A percentile compares a stretch with the other conserved stretches of the same genome.
Evolutionary conservation across 1,284 basidiomycete genomes (phyloP).

Genomic region (Rhodotorula sp.): DNA sequence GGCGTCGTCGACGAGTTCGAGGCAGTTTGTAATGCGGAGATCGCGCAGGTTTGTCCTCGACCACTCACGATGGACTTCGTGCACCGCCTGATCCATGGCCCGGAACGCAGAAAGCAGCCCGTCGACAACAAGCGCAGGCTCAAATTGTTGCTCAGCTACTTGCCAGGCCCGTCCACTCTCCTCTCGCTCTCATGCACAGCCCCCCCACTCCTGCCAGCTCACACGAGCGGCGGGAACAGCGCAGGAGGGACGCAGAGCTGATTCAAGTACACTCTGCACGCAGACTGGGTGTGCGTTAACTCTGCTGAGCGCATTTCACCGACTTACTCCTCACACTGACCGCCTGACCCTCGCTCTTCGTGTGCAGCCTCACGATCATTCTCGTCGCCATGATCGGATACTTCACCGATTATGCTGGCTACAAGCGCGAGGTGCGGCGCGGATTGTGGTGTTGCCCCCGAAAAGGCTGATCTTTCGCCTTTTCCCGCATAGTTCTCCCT

Average conservation of each 20-base stretch:
- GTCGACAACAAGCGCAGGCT: neutral
- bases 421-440: slow-evolving; percentile 9
- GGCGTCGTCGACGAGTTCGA: too few relatives aligned
- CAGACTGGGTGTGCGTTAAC: neutral
- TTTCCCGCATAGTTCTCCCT: slow-evolving; percentile 63
- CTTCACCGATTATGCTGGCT: slow-evolving; percentile 16
- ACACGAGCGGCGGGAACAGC: too few relatives aligned
- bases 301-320: too few relatives aligned
- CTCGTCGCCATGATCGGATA: slow-evolving; percentile 32
- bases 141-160: slow-evolving; percentile 17
- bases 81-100: slow-evolving; percentile 16
- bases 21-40: neutral
- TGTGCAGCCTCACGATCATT: slow-evolving; percentile 31
- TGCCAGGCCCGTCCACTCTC: slow-evolving; percentile 12
- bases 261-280: neutral
- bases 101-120: slow-evolving; percentile 6
- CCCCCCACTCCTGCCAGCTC: too few relatives aligned
- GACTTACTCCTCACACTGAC: neutral
- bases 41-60: neutral
- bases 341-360: neutral
- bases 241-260: neutral
- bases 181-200: neutral
- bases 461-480: neutral
- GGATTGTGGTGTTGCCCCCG: fast-evolving
- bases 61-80: neutral